These are phyloP conservation scores for Eucalyptus polybractea DNA, from an alignment of 345 rosid genomes.

Conservation along the genomic window DNA sequence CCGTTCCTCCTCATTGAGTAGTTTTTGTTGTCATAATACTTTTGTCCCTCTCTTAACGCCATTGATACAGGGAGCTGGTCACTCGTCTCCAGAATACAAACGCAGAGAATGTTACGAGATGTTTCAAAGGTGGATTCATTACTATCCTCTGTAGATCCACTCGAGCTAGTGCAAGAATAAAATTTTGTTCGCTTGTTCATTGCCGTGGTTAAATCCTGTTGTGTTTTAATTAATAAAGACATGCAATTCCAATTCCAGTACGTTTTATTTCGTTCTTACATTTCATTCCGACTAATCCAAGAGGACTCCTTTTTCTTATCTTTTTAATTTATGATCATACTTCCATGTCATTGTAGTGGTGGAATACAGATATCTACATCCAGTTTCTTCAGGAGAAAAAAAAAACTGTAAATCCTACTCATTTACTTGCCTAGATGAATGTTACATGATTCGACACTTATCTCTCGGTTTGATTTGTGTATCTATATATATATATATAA, in stretches of 20 bases:
- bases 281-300: background rate
- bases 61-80: constrained; percentile 12
- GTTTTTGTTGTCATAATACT: background rate
- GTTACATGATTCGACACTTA: no score
- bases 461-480: background rate
- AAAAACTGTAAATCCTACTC: background rate
- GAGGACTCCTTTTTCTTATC: background rate
- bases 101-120: constrained; percentile 11
- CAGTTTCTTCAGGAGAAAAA: no score
- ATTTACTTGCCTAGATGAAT: background rate
- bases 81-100: constrained; percentile 10
- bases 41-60: background rate
- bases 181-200: background rate
- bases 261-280: background rate
- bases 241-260: background rate
- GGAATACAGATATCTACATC: background rate
- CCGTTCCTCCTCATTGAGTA: background rate
- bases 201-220: background rate
- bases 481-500: no score
- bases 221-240: background rate
- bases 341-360: background rate
- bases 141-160: constrained; percentile 2
- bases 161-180: background rate
- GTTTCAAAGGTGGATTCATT: constrained; percentile 18
- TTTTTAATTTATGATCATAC: background rate